Evolutionary conservation across 2,329 filamentous ascomycete genomes (phyloP).

Genomic region (Niveomyces coronatus): DNA sequence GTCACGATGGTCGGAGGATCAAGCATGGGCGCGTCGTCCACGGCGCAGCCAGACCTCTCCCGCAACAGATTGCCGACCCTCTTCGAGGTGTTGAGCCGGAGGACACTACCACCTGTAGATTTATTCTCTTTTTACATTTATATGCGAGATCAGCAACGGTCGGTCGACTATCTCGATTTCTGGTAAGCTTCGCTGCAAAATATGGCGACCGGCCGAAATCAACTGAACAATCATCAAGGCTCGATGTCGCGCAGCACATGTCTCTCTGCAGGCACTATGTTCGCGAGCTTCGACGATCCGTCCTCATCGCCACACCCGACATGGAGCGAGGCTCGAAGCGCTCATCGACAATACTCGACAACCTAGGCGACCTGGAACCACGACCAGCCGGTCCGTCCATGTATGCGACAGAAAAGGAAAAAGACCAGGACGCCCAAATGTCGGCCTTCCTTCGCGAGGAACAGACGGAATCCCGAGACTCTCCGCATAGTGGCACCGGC

Average conservation of each 20-base stretch:
- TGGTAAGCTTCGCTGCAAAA: conserved; percentile 49
- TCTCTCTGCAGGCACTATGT: conserved; percentile 96
- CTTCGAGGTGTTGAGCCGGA: conserved; percentile 88
- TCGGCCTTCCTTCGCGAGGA: conserved; percentile 78
- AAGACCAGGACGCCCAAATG: conserved; percentile 77
- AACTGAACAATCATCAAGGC: conserved; percentile 47
- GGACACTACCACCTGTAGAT: conserved; percentile 91
- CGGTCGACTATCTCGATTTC: conserved; percentile 96
- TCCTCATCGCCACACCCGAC: conserved; percentile 87
- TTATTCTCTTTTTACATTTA: conserved; percentile 99
- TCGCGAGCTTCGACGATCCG: conserved; percentile 83
- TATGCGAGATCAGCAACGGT: conserved; percentile 97
- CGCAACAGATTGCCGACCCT: conserved; percentile 87
- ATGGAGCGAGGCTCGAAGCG: conserved; percentile 74
- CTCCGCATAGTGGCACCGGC: conserved; percentile 41
- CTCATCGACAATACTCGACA: conserved; percentile 71
- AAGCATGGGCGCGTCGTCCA: conserved; percentile 31
- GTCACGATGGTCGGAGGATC: conserved; percentile 16
- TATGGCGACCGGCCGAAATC: conserved; percentile 4
- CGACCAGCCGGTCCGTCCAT: conserved; percentile 49
- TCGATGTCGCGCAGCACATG: conserved; percentile 98
- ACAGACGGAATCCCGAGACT: conserved; percentile 36
- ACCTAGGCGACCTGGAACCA: conserved; percentile 55
- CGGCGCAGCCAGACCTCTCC: conserved; percentile 46
- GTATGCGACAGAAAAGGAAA: conserved; percentile 60